Conservation (phyloP, 2,329 filamentous ascomycete species). For the Botrytis cinerea region DNA sequence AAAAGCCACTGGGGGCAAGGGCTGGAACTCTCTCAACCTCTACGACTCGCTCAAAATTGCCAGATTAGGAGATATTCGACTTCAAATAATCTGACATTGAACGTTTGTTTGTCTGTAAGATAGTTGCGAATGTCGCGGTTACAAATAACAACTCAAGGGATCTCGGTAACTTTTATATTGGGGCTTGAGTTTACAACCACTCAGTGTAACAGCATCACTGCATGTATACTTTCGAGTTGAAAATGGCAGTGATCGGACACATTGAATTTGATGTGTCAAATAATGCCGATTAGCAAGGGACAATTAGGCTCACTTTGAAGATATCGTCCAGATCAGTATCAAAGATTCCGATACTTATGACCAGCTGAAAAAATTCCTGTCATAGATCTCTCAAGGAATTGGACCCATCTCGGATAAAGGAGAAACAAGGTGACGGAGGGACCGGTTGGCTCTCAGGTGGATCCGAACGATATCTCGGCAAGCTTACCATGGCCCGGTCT, state of each 20-base stretch:
- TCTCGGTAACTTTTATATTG: not conserved
- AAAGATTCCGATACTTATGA: not conserved
- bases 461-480: not conserved
- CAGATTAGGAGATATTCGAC: not conserved
- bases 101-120: not conserved
- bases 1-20: conserved; percentile 1
- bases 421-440: not conserved
- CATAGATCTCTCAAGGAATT: not conserved
- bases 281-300: not conserved
- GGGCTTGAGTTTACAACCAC: not conserved
- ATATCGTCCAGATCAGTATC: not conserved
- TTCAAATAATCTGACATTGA: not conserved
- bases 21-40: not conserved
- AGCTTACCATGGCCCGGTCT: not conserved
- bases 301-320: not conserved
- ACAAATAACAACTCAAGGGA: not conserved
- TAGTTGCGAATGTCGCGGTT: not conserved
- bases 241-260: not conserved
- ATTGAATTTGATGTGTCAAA: not conserved
- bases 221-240: not conserved
- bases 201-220: conserved; percentile 2
- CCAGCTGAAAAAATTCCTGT: not conserved
- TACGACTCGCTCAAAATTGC: conserved; percentile 1
- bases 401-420: not conserved
- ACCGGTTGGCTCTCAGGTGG: not conserved